Evolutionary conservation across 345 rosid genomes (phyloP), one percentile per base, ranked within the genome.

Genomic region (Eucalyptus guilfoylei): DNA sequence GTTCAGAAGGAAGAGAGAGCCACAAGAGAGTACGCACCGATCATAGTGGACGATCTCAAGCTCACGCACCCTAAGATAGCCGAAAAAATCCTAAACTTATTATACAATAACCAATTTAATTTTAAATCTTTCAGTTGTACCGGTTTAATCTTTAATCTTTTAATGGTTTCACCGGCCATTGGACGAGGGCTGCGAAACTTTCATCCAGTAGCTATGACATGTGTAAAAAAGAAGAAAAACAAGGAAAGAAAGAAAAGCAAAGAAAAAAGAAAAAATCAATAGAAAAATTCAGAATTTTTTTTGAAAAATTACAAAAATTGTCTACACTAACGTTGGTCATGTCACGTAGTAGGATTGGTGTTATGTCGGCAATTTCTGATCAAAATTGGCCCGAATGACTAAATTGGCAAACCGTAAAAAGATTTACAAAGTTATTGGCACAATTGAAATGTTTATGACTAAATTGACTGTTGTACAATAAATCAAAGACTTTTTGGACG

Each of bases 261-360:
- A 58, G 47, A 45, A 45, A 45, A 45, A 45, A n/a, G n/a, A 9
- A 45, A 45, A 45, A 45, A 9, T 45, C 47, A 45, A 45, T 8
- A 45, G 47, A 45, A 58, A 24, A 58, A 58, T 11, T 24, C 14
- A 50, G 1, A 6, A 50, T 15, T 15, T 16, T 50, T 50, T 6
- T 6, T 6, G 16, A 49, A 50, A 50, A 17, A 17, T 21, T 55
- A 5, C 10, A 9, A 21, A 55, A 21, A 23, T 55, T 23, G 26
- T 62, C 4, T 6, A 62, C 5, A 0, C 14, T 32, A 13, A 3
- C 9, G 4, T 14, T 1, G 5, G 8, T 62, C 19, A 64, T 30
- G 5, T 4, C 4, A 14, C 7, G 34, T 14, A 30, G 3, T 13
- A 62, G 5, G 1, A 34, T 16, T 4, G 4, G 5, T 7, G 9